Base-by-base conservation (phyloP, 2,329 filamentous ascomycete genomes). In the Pleomassaria siparia region DNA sequence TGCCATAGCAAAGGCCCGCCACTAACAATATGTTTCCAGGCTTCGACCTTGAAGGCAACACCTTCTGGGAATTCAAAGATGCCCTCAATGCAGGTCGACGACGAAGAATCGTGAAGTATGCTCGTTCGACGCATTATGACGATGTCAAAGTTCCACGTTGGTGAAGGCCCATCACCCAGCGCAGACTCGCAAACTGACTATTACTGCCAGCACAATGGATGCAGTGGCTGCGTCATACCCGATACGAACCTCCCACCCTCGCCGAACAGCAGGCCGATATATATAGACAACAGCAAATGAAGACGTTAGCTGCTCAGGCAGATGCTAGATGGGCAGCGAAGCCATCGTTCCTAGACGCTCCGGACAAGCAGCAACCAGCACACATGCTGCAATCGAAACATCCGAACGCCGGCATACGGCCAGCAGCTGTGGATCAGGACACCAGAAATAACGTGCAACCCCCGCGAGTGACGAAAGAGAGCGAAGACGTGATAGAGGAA, bases 11-110 rank as follows among this genome's bases (percentile, higher is more conserved):
- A 40, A n/a, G 7, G n/a, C 32, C 15, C 32, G 8, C 21, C 24
- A 15, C 29, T 24, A 47, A 42, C 29, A 33, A 40, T 42, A 43
- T 12, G 22, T 44, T 41, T 46, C 26, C 59, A 83, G 83, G 83
- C 62, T 74, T 76, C 55, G 83, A 86, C 66, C 74, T 86, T 40
- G 66, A 76, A 16, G 83, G 83, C 51, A 86, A 86, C 68, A 85
- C 82, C 9, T 86, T 79, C 66, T 86, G 83, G 83, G 82, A 85
- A 60, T 85, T 86, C 68, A 81, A 80, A 60, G 81, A 84, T 60
- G 70, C 73, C 15, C 51, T 82, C 46, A 80, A 82, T 54, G 66
- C 78, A 30, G 69, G 73, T 32, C 76, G 82, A 35, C 74, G 75
- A 51, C 77, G 83, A 29, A 75, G 83, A 24, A 85, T 85, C 15